Percentiles rank a stretch among this genome's conserved stretches.
Conservation (phyloP, 2,329 filamentous ascomycete species). For the Endothia cerciana region DNA sequence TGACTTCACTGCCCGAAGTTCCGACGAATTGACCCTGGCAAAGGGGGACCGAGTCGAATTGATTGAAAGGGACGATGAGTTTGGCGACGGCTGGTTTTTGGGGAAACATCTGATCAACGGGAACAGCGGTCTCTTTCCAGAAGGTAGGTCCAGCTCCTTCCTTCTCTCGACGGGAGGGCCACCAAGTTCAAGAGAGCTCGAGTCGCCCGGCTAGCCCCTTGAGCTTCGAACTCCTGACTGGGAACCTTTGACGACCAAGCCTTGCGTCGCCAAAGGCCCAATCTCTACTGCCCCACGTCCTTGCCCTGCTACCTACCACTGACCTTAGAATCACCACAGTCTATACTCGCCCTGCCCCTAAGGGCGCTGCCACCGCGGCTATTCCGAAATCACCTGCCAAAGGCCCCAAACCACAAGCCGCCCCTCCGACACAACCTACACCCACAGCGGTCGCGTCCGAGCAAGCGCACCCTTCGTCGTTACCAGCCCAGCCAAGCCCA, state of each 20-base stretch:
- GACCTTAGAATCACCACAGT: constrained; percentile 45
- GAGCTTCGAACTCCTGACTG: not conserved
- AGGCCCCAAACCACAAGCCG: constrained; percentile 7
- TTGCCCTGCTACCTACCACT: constrained; percentile 11
- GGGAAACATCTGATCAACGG: constrained; percentile 74
- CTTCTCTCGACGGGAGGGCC: not conserved
- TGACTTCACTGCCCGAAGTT: constrained; percentile 88
- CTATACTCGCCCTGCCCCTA: constrained; percentile 64
- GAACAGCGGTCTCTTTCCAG: constrained; percentile 79
- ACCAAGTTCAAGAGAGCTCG: not conserved
- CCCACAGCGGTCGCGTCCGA: constrained; percentile 24
- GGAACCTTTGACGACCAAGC: not conserved
- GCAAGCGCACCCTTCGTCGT: constrained; percentile 30
- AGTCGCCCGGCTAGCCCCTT: not conserved
- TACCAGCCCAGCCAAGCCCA: constrained; percentile 26
- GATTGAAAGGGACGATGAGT: constrained; percentile 85
- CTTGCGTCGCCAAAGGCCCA: not conserved
- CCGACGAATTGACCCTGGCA: constrained; percentile 86
- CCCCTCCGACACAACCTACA: constrained; percentile 9
- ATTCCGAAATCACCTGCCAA: constrained; percentile 16
- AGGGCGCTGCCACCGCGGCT: constrained; percentile 30
- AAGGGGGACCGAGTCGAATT: constrained; percentile 86
- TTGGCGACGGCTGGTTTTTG: constrained; percentile 85
- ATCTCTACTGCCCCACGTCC: constrained; percentile 10
- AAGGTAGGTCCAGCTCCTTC: constrained; percentile 60